Evolutionary conservation across 78 protist genomes (phyloP).

Genomic region (Emiliania huxleyi): DNA sequence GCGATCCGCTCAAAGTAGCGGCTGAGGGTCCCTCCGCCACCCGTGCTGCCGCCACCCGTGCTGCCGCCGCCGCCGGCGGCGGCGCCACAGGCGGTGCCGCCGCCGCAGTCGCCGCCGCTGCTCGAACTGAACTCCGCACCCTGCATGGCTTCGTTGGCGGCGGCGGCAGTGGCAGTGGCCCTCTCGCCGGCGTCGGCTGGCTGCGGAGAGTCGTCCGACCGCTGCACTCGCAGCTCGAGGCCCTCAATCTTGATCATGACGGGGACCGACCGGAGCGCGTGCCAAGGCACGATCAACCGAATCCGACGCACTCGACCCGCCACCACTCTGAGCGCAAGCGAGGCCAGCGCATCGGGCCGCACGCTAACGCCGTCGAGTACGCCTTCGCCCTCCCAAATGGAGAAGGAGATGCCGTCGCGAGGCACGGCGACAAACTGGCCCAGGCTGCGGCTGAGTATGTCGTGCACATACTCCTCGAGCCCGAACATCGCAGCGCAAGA

Average conservation of each 20-base stretch:
- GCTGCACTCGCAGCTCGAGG: not conserved
- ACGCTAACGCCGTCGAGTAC: not conserved
- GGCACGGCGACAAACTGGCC: not conserved
- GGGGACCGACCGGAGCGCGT: conserved; percentile 4
- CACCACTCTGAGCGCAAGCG: not conserved
- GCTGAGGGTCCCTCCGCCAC: too few relatives aligned
- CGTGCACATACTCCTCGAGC: not conserved
- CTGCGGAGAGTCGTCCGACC: not conserved
- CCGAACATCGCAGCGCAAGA: too few relatives aligned
- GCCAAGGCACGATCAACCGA: not conserved
- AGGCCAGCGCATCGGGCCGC: not conserved
- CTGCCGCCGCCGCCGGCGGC: too few relatives aligned
- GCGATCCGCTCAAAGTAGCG: too few relatives aligned
- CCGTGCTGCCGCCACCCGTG: too few relatives aligned
- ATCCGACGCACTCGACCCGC: not conserved
- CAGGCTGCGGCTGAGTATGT: not conserved
- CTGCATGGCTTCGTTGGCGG: too few relatives aligned
- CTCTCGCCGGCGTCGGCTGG: too few relatives aligned
- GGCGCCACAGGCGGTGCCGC: too few relatives aligned
- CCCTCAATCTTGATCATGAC: not conserved
- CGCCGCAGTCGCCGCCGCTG: too few relatives aligned
- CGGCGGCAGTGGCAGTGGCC: too few relatives aligned
- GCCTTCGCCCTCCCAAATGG: not conserved
- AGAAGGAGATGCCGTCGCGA: not conserved
- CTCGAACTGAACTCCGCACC: too few relatives aligned